A percentile compares a stretch with the other conserved stretches of the same genome.
Evolutionary conservation across 192 early-diverging fungal genomes (phyloP).

Genomic region (Coemansia sp.): DNA sequence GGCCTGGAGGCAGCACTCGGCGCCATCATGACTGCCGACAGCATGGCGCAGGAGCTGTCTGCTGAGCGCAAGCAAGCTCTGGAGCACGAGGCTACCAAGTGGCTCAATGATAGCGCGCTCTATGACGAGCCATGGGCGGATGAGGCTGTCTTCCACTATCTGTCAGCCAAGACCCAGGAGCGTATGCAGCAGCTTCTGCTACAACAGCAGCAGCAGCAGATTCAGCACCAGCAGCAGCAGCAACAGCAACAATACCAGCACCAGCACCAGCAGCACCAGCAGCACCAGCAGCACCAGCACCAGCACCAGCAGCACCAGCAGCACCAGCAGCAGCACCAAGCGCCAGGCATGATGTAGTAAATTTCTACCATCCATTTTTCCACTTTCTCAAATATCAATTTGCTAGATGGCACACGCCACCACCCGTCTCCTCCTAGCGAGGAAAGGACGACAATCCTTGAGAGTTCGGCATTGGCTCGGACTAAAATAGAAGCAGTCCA

Average conservation of each 20-base stretch:
- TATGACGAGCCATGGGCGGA: conserved; percentile 67
- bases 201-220: conserved; percentile 32
- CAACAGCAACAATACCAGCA: neutral
- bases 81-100: conserved; percentile 38
- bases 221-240: conserved; percentile 17
- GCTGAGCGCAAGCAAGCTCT: conserved; percentile 32
- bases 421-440: neutral
- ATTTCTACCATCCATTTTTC: neutral
- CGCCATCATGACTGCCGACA: conserved; percentile 43
- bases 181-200: conserved; percentile 52
- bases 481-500: neutral
- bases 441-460: neutral
- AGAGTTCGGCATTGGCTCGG: neutral
- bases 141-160: conserved; percentile 90
- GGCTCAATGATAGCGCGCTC: conserved; percentile 52
- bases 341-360: conserved; percentile 6
- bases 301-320: conserved; percentile 5
- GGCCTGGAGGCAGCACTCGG: conserved; percentile 47
- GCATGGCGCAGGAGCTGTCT: conserved; percentile 21
- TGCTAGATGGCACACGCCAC: neutral
- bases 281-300: conserved; percentile 1
- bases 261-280: neutral
- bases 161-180: conserved; percentile 64
- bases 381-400: too few species aligned
- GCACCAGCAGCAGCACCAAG: conserved; percentile 11